Conservation (phyloP, 306 rosid species). For the Chamaecrista fasciculata region DNA sequence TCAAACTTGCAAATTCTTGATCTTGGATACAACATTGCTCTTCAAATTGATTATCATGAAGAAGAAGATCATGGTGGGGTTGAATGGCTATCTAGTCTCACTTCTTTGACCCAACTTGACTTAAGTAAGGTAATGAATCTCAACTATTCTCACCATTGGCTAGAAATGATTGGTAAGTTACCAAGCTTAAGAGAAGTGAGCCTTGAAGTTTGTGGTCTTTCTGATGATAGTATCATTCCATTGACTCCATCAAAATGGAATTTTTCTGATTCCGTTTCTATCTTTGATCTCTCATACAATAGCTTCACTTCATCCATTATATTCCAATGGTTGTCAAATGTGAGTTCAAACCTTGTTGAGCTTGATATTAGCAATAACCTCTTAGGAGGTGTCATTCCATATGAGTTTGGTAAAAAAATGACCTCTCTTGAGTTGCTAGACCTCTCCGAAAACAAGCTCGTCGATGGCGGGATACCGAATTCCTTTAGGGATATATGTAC, state of each 20-base stretch:
- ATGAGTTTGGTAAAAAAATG: constrained; percentile 7
- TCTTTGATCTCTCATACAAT: background rate
- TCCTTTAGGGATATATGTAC: background rate
- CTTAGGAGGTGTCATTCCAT: background rate
- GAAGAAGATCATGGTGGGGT: background rate
- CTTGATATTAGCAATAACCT: background rate
- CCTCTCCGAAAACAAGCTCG: background rate
- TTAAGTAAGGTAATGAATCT: background rate
- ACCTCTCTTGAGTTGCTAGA: constrained; percentile 4
- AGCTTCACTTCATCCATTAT: constrained; percentile 1
- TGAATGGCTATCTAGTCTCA: constrained; percentile 30
- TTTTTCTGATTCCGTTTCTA: constrained; percentile 15
- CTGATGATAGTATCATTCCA: background rate
- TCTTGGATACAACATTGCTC: background rate
- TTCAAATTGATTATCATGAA: constrained; percentile 1
- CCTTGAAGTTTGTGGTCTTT: background rate
- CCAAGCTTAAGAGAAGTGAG: background rate
- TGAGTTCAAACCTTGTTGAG: constrained; percentile 15
- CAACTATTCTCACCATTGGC: background rate
- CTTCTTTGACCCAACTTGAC: constrained; percentile 31
- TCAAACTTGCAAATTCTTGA: constrained; percentile 21
- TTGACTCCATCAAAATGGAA: background rate
- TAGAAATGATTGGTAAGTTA: constrained; percentile 10
- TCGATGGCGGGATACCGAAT: background rate
- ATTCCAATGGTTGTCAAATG: constrained; percentile 27